Evolutionary conservation across 2,329 filamentous ascomycete species (phyloP).

Genomic region (Botrytis sinoallii): DNA sequence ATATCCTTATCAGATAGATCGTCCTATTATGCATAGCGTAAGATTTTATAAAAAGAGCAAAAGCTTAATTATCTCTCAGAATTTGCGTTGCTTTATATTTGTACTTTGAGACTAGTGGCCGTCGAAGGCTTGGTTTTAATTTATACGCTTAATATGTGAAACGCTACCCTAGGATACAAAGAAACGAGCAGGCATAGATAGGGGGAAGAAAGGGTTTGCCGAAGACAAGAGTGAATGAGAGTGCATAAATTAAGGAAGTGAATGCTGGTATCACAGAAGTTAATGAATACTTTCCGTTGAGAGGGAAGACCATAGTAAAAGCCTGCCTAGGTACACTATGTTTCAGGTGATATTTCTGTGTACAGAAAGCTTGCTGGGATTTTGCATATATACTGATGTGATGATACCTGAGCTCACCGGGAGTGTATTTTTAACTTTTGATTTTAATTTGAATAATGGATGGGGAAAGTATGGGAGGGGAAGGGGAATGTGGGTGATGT

Average conservation of each 20-base stretch:
- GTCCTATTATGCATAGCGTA: slow-evolving; percentile 2
- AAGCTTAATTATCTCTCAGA: background rate
- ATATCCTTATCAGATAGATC: background rate
- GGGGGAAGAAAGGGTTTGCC: background rate
- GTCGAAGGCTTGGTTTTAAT: background rate
- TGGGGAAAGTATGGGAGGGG: too few relatives aligned
- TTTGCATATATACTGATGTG: too few relatives aligned
- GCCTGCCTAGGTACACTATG: too few relatives aligned
- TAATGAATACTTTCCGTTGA: background rate
- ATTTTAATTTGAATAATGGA: too few relatives aligned
- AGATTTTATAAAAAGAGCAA: background rate
- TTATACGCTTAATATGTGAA: background rate
- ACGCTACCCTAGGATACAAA: background rate
- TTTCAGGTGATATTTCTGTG: too few relatives aligned
- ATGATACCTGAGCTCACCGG: too few relatives aligned
- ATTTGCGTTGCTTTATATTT: too few relatives aligned
- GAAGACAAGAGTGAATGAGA: background rate
- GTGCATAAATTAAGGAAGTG: background rate
- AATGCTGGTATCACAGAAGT: background rate
- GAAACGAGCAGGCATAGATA: background rate
- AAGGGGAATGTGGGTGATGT: too few relatives aligned
- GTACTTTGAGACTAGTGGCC: background rate
- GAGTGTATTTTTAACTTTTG: too few relatives aligned
- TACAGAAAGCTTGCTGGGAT: too few relatives aligned
- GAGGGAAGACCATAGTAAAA: too few relatives aligned